Evolutionary conservation across 78 protist species (phyloP).

Genomic region (Neovahlkampfia damariscottae): DNA sequence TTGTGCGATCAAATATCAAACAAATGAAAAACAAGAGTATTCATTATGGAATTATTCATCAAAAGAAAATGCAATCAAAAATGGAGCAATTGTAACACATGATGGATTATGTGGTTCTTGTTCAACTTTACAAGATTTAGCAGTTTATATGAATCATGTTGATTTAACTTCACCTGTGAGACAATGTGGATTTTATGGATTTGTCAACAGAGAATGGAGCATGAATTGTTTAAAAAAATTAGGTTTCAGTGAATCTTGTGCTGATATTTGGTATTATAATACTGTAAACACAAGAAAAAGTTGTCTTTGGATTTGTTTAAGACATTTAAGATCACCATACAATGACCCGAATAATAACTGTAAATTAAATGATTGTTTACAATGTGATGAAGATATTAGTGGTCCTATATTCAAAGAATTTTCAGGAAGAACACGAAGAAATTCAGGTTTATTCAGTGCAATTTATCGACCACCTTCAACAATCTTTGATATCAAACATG

Average conservation of each 20-base stretch:
- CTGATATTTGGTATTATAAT: constrained; percentile 44
- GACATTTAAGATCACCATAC: constrained; percentile 40
- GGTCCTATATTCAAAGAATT: constrained; percentile 49
- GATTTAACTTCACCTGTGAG: constrained; percentile 19
- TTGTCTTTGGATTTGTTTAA: constrained; percentile 39
- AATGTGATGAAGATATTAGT: constrained; percentile 51
- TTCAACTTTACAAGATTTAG: constrained; percentile 29
- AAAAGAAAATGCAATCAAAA: constrained; percentile 21
- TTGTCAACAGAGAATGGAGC: background rate
- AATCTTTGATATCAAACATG: constrained; percentile 36
- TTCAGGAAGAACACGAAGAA: constrained; percentile 45
- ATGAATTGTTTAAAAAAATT: constrained; percentile 32
- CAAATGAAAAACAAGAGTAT: constrained; percentile 26
- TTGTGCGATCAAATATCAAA: constrained; percentile 38
- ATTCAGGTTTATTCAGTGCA: constrained; percentile 38
- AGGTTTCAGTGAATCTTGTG: constrained; percentile 36
- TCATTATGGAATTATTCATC: constrained; percentile 18
- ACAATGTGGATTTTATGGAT: background rate
- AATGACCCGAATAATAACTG: constrained; percentile 43
- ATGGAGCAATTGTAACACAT: constrained; percentile 51
- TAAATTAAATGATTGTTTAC: constrained; percentile 34
- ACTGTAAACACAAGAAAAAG: constrained; percentile 27
- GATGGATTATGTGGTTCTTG: constrained; percentile 40
- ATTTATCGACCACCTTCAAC: constrained; percentile 48
- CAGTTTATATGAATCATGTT: constrained; percentile 25